Evolutionary conservation across 1,284 basidiomycete genomes (phyloP), one percentile per base, ranked within the genome.

Genomic region (Cutaneotrichosporon sp.): DNA sequence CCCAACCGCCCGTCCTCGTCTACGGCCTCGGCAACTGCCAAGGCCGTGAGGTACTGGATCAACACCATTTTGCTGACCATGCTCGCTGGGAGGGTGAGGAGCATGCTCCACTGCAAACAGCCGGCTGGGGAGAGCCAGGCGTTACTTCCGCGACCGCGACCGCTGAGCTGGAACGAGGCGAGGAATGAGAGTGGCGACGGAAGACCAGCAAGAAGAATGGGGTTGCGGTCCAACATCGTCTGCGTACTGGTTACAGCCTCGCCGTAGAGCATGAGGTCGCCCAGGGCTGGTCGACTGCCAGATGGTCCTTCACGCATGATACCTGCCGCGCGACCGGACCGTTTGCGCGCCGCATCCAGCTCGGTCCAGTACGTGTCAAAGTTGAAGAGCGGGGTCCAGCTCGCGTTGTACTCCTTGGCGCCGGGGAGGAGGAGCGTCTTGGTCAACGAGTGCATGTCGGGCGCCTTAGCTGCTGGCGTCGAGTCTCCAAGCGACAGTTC

Each of bases 201-300:
- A 1, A 97, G 84, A 1, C 82, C 73, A 2, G 85, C 83, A 50
- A 96, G 84, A 5, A 97, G 81, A 13, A 82, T 83, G 1, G 87
- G 87, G 75, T 98, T 98, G 72, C 93, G 96, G 75, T 97, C 93
- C 1, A 98, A 84, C 86, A 98, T 86, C 0, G 93, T 96, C 80
- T 99, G 96, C 0, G 96, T 99, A 70, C 91, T 95, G 0, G 92
- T 93, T 7, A 98, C 90, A 0, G 88, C 88, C 79, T 97, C 91
- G 30, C 89, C 90, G 72, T 97, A 98, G 22, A 95, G 74, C 42
- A 97, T 75, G 18, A 87, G 84, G 63, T 92, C 90, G 0, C 95
- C 95, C 13, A 89, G 71, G 60, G 76, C 62, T 40, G 67, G 70
- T 62, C 49, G 61, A 55, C 74, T 66, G 11, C 65, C 67, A 4